These are phyloP conservation scores for Rosellinia necatrix DNA, from an alignment of 2,329 filamentous ascomycete genomes.

Conservation along the genomic window DNA sequence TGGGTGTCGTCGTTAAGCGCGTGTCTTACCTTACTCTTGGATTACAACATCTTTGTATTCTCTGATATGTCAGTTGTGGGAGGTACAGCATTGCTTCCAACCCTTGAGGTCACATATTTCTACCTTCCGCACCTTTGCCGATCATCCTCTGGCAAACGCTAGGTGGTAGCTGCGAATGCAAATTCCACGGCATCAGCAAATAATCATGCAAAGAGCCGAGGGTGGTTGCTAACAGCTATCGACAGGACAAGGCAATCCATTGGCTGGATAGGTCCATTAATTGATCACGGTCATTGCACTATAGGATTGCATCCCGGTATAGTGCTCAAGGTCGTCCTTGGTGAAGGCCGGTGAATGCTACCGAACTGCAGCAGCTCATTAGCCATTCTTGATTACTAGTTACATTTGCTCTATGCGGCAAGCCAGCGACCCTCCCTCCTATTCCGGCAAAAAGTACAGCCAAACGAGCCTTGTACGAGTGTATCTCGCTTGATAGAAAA, in stretches of 20 bases:
- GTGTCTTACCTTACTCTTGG: constrained; percentile 29
- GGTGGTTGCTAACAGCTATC: constrained; percentile 37
- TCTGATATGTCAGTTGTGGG: constrained; percentile 21
- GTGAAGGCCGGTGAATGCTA: constrained; percentile 15
- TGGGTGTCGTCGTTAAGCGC: constrained; percentile 16
- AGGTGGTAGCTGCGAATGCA: constrained; percentile 23
- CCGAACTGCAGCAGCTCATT: constrained; percentile 25
- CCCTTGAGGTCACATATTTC: too few species aligned
- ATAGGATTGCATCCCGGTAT: constrained; percentile 14
- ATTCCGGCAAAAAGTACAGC: constrained; percentile 21
- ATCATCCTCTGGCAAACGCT: too few species aligned
- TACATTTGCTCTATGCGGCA: constrained; percentile 21
- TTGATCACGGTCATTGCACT: constrained; percentile 7
- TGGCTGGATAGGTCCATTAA: constrained; percentile 19
- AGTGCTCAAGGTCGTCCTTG: not conserved
- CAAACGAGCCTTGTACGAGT: constrained; percentile 29
- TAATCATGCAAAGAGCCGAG: constrained; percentile 35
- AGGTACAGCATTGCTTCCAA: not conserved
- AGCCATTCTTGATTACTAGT: constrained; percentile 19
- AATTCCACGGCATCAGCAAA: constrained; percentile 23
- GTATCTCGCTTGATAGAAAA: constrained; percentile 18
- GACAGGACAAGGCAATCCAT: constrained; percentile 30
- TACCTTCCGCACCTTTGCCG: too few species aligned
- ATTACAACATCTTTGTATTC: constrained; percentile 29
- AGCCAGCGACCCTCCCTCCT: constrained; percentile 21